These are phyloP conservation scores for Tuber microsphaerosporum DNA, from an alignment of 495 filamentous ascomycete genomes.

Conservation along the genomic window DNA sequence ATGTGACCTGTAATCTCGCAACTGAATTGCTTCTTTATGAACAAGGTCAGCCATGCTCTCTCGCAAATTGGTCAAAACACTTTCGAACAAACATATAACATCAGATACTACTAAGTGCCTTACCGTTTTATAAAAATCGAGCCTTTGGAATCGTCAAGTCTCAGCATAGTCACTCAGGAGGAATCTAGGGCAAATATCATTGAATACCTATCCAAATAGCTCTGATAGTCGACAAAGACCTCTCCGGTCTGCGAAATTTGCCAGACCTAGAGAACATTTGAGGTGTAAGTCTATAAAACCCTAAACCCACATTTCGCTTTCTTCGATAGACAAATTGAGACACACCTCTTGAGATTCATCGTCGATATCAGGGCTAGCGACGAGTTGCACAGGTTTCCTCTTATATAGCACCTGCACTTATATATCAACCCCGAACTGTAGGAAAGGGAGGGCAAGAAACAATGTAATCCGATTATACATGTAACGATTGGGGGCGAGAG, in stretches of 20 bases:
- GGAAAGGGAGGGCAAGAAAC: neutral
- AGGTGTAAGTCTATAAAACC: neutral
- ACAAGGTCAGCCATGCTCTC: neutral
- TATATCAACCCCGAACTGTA: constrained; percentile 1
- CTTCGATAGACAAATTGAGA: neutral
- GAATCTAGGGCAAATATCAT: constrained; percentile 1
- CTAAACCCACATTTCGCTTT: neutral
- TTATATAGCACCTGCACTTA: constrained; percentile 76
- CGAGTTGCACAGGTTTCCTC: constrained; percentile 85
- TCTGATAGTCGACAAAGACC: constrained; percentile 81
- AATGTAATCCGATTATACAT: neutral
- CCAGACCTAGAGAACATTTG: constrained; percentile 62
- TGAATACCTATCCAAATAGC: constrained; percentile 69
- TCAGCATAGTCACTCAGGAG: constrained; percentile 9
- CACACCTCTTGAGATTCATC: constrained; percentile 41
- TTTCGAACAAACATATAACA: constrained; percentile 20
- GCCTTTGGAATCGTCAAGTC: constrained; percentile 48
- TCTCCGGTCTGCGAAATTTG: constrained; percentile 83
- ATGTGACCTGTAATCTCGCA: constrained; percentile 94
- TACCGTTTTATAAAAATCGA: constrained; percentile 92
- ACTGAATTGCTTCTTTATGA: constrained; percentile 68
- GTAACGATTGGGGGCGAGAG: neutral
- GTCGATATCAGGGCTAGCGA: constrained; percentile 62
- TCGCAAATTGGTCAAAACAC: constrained; percentile 20
- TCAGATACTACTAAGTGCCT: constrained; percentile 24